These are phyloP conservation scores for Dactylellina sp. DNA, from an alignment of 2,329 filamentous ascomycete genomes.

Conservation along the genomic window DNA sequence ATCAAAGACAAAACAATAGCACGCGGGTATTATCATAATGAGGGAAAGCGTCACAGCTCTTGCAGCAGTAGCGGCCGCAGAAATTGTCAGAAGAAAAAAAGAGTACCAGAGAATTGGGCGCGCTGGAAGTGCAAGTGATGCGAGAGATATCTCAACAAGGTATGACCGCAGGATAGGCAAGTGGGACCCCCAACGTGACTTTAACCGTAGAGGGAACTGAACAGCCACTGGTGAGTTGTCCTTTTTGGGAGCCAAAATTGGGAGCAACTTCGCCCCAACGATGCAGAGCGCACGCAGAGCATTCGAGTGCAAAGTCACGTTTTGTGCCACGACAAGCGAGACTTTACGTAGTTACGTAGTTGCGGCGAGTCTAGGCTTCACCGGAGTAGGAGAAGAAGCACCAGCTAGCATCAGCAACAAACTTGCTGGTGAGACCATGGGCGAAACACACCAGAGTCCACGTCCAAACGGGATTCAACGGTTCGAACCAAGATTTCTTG, in stretches of 20 bases:
- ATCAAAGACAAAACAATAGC: conserved; percentile 57
- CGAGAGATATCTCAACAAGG: background rate
- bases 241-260: conserved; percentile 47
- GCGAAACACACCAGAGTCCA: conserved; percentile 9
- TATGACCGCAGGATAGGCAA: conserved; percentile 38
- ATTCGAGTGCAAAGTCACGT: conserved; percentile 26
- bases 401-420: background rate
- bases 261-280: conserved; percentile 47
- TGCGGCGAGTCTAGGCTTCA: background rate
- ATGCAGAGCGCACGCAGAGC: conserved; percentile 27
- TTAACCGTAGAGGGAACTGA: conserved; percentile 51
- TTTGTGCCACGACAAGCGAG: conserved; percentile 31
- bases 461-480: conserved; percentile 39
- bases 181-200: conserved; percentile 56
- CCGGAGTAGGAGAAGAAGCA: background rate
- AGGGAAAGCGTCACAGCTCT: conserved; percentile 4
- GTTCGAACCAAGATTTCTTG: conserved; percentile 37
- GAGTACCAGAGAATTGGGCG: too few species aligned
- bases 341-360: conserved; percentile 26
- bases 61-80: background rate
- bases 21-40: conserved; percentile 32
- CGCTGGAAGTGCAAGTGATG: too few species aligned
- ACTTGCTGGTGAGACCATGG: background rate
- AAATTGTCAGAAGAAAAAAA: too few species aligned
- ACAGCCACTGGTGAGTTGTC: conserved; percentile 50